A percentile compares a stretch with the other conserved stretches of the same genome.
phyloP scores from a whole-genome alignment of 768 basidiomycete species.

The Grammothele lineata region DNA sequence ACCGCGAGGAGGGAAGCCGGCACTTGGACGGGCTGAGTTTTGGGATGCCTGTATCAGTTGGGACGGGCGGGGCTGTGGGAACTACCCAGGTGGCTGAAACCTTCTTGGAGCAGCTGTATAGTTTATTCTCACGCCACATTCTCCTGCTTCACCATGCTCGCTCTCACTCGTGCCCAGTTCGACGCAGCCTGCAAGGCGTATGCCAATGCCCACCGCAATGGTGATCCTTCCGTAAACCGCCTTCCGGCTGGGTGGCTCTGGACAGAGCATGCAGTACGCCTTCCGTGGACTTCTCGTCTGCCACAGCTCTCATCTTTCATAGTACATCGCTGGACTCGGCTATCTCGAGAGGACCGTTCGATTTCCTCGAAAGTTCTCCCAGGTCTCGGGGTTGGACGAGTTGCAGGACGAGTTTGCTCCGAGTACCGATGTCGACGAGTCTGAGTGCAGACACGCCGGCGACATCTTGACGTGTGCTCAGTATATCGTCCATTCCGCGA shows the following conservation, averaged over 20 bases:
- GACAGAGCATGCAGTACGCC: constrained; percentile 55
- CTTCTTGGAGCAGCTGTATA: constrained; percentile 50
- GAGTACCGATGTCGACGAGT: constrained; percentile 29
- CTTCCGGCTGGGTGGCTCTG: constrained; percentile 49
- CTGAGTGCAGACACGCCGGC: constrained; percentile 24
- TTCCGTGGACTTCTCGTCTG: constrained; percentile 6
- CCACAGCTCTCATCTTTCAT: constrained; percentile 1
- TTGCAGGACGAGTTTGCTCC: not conserved
- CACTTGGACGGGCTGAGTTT: constrained; percentile 49
- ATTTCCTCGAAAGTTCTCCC: constrained; percentile 7
- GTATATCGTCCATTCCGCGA: constrained; percentile 71
- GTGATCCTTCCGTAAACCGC: constrained; percentile 1
- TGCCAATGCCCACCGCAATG: constrained; percentile 28
- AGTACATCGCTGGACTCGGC: constrained; percentile 27
- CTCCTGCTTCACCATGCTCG: constrained; percentile 11
- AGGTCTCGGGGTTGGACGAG: not conserved
- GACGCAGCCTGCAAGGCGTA: constrained; percentile 54
- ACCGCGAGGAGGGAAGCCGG: constrained; percentile 41
- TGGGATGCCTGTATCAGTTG: constrained; percentile 23
- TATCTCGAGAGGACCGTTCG: constrained; percentile 25
- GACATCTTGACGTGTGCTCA: constrained; percentile 46
- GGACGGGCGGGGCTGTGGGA: constrained; percentile 15
- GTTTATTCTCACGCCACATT: constrained; percentile 39
- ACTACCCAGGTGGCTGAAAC: constrained; percentile 52
- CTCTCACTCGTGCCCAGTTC: constrained; percentile 59